Conservation (phyloP, 495 filamentous ascomycete species). For the Neurospora africana region DNA sequence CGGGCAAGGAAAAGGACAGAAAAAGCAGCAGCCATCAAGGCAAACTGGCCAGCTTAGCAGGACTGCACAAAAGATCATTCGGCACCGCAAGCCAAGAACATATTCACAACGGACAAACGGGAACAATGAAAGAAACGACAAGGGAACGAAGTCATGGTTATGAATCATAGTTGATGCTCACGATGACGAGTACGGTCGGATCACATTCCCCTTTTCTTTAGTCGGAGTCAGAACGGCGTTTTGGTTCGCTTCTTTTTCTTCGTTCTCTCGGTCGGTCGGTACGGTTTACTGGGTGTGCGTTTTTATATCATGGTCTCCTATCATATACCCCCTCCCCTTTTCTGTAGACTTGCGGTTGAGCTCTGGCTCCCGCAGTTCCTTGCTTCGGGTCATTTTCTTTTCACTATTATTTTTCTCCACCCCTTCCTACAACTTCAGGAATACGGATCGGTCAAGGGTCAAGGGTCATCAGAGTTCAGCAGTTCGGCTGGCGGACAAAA, state of each 20-base stretch:
- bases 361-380: slow-evolving; percentile 4
- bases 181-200: neutral
- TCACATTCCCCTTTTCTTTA: neutral
- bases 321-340: neutral
- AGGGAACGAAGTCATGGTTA: neutral
- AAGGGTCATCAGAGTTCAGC: neutral
- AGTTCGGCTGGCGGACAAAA: too few species aligned
- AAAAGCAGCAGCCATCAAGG: neutral
- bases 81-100: neutral
- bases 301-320: neutral
- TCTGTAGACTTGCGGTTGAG: slow-evolving; percentile 2
- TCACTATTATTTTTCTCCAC: neutral
- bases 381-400: neutral
- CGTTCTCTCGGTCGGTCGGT: neutral
- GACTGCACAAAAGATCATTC: neutral
- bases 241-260: neutral
- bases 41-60: neutral
- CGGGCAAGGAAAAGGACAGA: neutral
- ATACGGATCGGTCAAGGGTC: neutral
- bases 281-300: neutral
- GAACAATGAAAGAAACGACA: neutral
- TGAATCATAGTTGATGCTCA: neutral
- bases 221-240: neutral
- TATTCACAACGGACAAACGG: neutral
- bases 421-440: neutral